Evolutionary conservation across 176 grass and related monocot genomes (phyloP), one percentile per base, ranked within the genome.

Genomic region (Saccharum spontaneum): DNA sequence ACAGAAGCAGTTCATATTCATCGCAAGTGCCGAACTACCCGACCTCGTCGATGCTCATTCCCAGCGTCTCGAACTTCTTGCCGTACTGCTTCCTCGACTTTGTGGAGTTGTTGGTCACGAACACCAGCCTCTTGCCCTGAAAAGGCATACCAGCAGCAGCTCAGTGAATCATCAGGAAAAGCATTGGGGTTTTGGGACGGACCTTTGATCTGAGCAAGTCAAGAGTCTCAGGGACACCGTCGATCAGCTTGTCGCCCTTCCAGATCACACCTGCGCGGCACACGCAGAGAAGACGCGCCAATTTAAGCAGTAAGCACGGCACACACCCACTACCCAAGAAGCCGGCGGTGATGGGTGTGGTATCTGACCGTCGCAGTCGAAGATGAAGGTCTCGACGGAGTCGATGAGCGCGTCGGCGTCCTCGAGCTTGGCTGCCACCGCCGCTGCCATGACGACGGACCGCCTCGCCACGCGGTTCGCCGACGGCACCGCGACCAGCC

Each of bases 81-180:
- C 97, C 93, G 48, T 96, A 99, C 73, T 99, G 97, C 87, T 99
- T 99, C 90, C 97, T 92, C 28, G 93, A 99, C 84, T 94, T 94
- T 5, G 93, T 96, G 3, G 97, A 99, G 48, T 99, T 99, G 84
- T 99, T 99, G 10, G 93, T 96, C 61, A 96, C 97, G 89, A 99
- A 99, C 86, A 99, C 93, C 67, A 99, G 83, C 76, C 93, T 94
- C 76, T 96, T 99, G 40, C 90, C 97, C 97, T 99, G 86, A 45
- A 86, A 31, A 2, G 40, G 57, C 40, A 1, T 5, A 10, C 14
- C 61, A n/a, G n/a, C 33, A 45, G 31, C 23, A 57, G 23, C 38
- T 55, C 3, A 83, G 24, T 11, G 39, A 69, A 43, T 23, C 65
- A 34, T 15, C 31, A 65, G 61, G 48, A 68, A 33, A 38, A 48